phyloP scores from a whole-genome alignment of 495 filamentous ascomycete species.

The Penicillium tannophilum region DNA sequence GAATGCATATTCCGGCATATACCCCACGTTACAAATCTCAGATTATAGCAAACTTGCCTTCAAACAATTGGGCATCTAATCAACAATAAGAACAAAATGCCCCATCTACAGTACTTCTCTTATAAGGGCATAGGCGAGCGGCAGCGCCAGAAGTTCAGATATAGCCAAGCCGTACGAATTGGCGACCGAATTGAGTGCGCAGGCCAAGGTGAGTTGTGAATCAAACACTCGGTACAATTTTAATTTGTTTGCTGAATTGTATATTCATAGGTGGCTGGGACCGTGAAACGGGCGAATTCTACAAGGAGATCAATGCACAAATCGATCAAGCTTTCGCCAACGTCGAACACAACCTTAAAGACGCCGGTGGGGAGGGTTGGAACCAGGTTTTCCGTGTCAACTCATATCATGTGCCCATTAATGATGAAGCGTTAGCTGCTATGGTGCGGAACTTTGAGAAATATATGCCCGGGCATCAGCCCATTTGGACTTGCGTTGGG shows the following conservation, averaged over 20 bases:
- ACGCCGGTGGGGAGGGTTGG: constrained; percentile 61
- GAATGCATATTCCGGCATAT: constrained; percentile 1
- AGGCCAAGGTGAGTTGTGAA: constrained; percentile 51
- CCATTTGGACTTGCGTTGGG: constrained; percentile 52
- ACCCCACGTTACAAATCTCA: neutral
- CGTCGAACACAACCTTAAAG: constrained; percentile 46
- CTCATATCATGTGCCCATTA: constrained; percentile 48
- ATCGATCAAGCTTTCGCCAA: constrained; percentile 59
- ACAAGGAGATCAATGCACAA: constrained; percentile 44
- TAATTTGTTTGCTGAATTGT: neutral
- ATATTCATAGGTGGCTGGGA: constrained; percentile 52
- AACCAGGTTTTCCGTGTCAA: constrained; percentile 54
- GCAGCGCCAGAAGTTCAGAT: constrained; percentile 38
- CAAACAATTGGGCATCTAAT: no score
- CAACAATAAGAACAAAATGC: constrained; percentile 30
- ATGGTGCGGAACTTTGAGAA: constrained; percentile 51
- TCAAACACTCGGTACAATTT: neutral
- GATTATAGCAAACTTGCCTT: no score
- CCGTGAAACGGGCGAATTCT: constrained; percentile 36
- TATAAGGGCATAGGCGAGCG: constrained; percentile 46
- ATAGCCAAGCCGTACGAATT: constrained; percentile 57
- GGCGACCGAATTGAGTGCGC: constrained; percentile 54
- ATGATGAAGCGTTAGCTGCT: constrained; percentile 38
- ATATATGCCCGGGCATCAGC: constrained; percentile 53
- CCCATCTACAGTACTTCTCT: constrained; percentile 43